A percentile compares a stretch with the other conserved stretches of the same genome.
Evolutionary conservation across 2,329 filamentous ascomycete species (phyloP).

Genomic region (Berkeleyomyces basicola): DNA sequence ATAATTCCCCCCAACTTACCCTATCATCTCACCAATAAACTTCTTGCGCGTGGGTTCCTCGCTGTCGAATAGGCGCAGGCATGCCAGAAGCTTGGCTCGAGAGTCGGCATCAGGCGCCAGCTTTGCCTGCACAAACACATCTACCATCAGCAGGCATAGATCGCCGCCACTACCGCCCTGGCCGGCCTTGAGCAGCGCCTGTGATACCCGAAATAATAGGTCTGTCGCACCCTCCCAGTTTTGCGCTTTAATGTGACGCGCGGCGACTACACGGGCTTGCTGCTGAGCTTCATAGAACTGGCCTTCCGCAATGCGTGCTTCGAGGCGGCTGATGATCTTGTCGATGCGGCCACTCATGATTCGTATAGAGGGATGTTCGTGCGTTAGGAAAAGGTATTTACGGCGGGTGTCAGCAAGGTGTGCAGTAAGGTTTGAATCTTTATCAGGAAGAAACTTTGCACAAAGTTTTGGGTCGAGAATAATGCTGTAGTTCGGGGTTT

Average conservation of each 20-base stretch:
- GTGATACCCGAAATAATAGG: slow-evolving; percentile 68
- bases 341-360: slow-evolving; percentile 30
- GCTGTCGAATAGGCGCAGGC: slow-evolving; percentile 62
- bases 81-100: slow-evolving; percentile 59
- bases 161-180: slow-evolving; percentile 89
- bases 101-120: slow-evolving; percentile 57
- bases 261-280: slow-evolving; percentile 87
- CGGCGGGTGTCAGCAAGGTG: background rate
- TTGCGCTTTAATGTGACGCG: slow-evolving; percentile 75
- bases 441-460: background rate
- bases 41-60: slow-evolving; percentile 86
- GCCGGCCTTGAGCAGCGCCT: slow-evolving; percentile 75
- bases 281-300: slow-evolving; percentile 98
- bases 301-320: slow-evolving; percentile 76
- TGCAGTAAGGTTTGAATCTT: background rate
- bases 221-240: slow-evolving; percentile 79
- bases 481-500: background rate
- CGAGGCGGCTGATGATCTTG: slow-evolving; percentile 48
- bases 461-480: background rate
- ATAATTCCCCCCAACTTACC: slow-evolving; percentile 29
- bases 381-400: background rate
- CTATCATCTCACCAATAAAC: slow-evolving; percentile 73
- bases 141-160: slow-evolving; percentile 69
- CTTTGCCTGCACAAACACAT: slow-evolving; percentile 79
- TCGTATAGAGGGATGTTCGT: background rate